A percentile compares a stretch with the other conserved stretches of the same genome.
phyloP scores from a whole-genome alignment of 495 filamentous ascomycete genomes.

The Cetradonia linearis region DNA sequence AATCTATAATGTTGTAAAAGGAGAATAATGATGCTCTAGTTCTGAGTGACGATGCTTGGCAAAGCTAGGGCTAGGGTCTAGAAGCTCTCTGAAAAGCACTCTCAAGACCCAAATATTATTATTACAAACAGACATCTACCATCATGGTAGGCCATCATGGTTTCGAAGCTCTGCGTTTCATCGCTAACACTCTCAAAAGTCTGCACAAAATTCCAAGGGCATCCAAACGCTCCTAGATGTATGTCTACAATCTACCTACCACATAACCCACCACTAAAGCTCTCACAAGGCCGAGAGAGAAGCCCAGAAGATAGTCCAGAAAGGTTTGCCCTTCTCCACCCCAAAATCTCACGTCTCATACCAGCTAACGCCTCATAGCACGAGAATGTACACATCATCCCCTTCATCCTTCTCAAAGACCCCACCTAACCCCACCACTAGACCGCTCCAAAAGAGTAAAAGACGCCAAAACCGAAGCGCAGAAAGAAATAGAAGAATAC shows the following conservation, averaged over 20 bases:
- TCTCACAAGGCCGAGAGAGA: slow-evolving; percentile 78
- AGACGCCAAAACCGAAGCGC: slow-evolving; percentile 87
- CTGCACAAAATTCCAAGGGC: slow-evolving; percentile 94
- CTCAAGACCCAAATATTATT: neutral
- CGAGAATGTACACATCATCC: slow-evolving; percentile 54
- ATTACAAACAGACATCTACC: slow-evolving; percentile 1
- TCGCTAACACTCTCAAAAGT: slow-evolving; percentile 40
- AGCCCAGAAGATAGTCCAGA: slow-evolving; percentile 97
- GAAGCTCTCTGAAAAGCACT: slow-evolving; percentile 6
- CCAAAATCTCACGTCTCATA: slow-evolving; percentile 4
- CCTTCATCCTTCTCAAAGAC: slow-evolving; percentile 7
- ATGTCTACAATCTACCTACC: slow-evolving; percentile 32
- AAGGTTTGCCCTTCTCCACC: slow-evolving; percentile 48
- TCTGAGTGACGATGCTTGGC: neutral
- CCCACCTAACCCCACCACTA: slow-evolving; percentile 30
- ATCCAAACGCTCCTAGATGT: slow-evolving; percentile 99
- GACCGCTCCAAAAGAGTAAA: slow-evolving; percentile 96
- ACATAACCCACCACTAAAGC: slow-evolving; percentile 24
- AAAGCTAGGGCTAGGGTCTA: slow-evolving; percentile 1
- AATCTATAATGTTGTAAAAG: neutral
- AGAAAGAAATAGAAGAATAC: slow-evolving; percentile 97
- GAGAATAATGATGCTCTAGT: neutral
- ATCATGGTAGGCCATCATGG: neutral
- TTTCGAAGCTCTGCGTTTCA: neutral
- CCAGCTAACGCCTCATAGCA: slow-evolving; percentile 41